Evolutionary conservation across 495 filamentous ascomycete species (phyloP), one percentile per base, ranked within the genome.

Genomic region (Bryoglossum gracile): DNA sequence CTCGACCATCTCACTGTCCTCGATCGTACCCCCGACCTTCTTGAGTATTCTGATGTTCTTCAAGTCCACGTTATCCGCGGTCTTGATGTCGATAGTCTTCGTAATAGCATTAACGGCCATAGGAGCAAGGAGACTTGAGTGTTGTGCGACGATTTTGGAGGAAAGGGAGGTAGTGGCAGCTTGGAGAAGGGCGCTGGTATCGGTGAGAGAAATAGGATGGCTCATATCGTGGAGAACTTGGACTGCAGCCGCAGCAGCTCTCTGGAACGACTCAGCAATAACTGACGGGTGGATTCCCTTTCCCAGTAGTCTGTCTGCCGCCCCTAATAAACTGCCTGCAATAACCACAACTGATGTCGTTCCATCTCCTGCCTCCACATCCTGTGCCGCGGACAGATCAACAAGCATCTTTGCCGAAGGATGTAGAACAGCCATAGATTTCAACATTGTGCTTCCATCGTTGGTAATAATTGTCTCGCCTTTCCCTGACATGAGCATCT

Each of bases 391-490:
- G 58, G 89, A 91, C 42, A 98, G 78, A 63, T 98, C 89, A 56
- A 98, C 92, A 45, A 98, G 81, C 92, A 98, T 98, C 73, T 94
- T 92, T 34, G 92, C 92, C 47, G 92, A 90, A 30, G 92, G 92
- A 66, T 98, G 92, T 88, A 97, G 86, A 43, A 98, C 94, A 56
- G 86, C 85, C 92, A 98, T 97, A 74, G 89, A 87, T 68, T 84
- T 92, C 62, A 98, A 70, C 88, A 97, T 97, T 30, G 92, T 98
- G 71, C 92, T 94, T 66, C 92, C 92, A 69, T 98, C 92, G 72
- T 98, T 98, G 57, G 91, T 96, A 68, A 98, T 98, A 61, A 97
- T 91, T 37, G 92, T 96, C 65, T 94, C 83, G 67, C 94, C 94
- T 64, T 89, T 94, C 56, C 89, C 85, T 22, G 86, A 94, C 78